Percentiles rank a stretch among this genome's conserved stretches.
phyloP scores from a whole-genome alignment of 2,329 filamentous ascomycete species.

The Aspergillus brasiliensis region DNA sequence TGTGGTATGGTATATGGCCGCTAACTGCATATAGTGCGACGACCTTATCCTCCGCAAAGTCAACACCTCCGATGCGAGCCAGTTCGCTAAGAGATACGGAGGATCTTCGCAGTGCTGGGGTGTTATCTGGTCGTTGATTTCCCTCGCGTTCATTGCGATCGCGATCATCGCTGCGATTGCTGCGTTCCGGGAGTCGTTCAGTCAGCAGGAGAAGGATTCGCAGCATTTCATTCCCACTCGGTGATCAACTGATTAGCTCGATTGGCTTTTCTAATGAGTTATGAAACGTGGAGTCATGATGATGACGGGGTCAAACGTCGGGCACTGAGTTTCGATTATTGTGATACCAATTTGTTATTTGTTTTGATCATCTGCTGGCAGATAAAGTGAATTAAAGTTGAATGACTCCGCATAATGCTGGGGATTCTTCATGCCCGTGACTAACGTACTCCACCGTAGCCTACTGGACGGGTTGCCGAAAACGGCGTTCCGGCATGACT shows the following conservation, averaged over 20 bases:
- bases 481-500: not conserved
- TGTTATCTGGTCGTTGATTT: slow-evolving; percentile 74
- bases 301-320: not conserved
- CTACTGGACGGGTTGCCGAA: not conserved
- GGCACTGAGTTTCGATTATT: not conserved
- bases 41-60: slow-evolving; percentile 79
- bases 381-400: not conserved
- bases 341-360: not conserved
- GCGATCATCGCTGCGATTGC: slow-evolving; percentile 77
- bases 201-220: slow-evolving; percentile 69
- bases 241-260: slow-evolving; percentile 5
- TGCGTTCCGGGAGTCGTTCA: slow-evolving; percentile 71
- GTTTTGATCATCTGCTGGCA: not conserved
- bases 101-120: slow-evolving; percentile 82
- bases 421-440: too few relatives aligned
- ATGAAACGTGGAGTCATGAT: not conserved
- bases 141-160: slow-evolving; percentile 68
- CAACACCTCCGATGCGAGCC: slow-evolving; percentile 75
- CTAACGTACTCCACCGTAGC: not conserved
- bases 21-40: slow-evolving; percentile 58
- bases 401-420: too few relatives aligned
- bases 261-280: not conserved
- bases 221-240: slow-evolving; percentile 63
- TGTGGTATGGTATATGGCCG: slow-evolving; percentile 3
- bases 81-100: slow-evolving; percentile 76